A percentile compares a stretch with the other conserved stretches of the same genome.
Conservation (phyloP, 352 stramenopile species). For the Pelagophyceae sp. region DNA sequence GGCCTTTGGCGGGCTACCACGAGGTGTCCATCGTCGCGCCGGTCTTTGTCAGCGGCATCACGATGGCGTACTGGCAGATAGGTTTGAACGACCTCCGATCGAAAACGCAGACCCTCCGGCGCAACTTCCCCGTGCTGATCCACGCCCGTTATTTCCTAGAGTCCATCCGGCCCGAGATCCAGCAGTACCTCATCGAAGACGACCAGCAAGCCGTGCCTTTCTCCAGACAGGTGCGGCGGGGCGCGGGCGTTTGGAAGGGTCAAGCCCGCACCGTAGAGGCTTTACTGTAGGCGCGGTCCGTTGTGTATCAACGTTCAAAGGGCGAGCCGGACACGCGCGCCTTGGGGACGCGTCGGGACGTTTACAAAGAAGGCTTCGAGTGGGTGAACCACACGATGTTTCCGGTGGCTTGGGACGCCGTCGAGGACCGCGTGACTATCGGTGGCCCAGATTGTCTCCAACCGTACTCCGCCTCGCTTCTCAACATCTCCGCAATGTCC, state of each 20-base stretch:
- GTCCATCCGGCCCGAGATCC: constrained; percentile 46
- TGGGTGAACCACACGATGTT: constrained; percentile 57
- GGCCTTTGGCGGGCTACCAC: constrained; percentile 18
- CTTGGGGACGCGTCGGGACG: constrained; percentile 52
- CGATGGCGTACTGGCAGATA: constrained; percentile 47
- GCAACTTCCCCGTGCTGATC: constrained; percentile 57
- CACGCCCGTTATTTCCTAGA: constrained; percentile 57
- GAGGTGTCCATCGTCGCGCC: constrained; percentile 10
- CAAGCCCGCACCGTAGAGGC: too few relatives aligned
- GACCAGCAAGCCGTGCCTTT: constrained; percentile 52
- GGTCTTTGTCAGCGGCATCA: constrained; percentile 21
- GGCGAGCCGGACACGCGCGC: constrained; percentile 42
- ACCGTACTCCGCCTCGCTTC: constrained; percentile 46
- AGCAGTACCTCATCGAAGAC: constrained; percentile 57
- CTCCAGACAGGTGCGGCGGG: too few relatives aligned
- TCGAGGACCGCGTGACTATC: constrained; percentile 36
- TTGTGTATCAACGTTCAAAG: constrained; percentile 48
- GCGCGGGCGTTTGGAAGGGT: too few relatives aligned
- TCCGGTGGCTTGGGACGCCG: constrained; percentile 29
- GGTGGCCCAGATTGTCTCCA: constrained; percentile 39
- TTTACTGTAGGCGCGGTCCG: constrained; percentile 38
- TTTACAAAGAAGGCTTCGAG: constrained; percentile 48
- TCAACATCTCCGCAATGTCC: constrained; percentile 61
- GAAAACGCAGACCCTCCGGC: constrained; percentile 44
- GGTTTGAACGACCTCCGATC: constrained; percentile 51